These are phyloP conservation scores for Protomyces inouyei DNA, from an alignment of 1,139 yeast genomes.

Conservation along the genomic window DNA sequence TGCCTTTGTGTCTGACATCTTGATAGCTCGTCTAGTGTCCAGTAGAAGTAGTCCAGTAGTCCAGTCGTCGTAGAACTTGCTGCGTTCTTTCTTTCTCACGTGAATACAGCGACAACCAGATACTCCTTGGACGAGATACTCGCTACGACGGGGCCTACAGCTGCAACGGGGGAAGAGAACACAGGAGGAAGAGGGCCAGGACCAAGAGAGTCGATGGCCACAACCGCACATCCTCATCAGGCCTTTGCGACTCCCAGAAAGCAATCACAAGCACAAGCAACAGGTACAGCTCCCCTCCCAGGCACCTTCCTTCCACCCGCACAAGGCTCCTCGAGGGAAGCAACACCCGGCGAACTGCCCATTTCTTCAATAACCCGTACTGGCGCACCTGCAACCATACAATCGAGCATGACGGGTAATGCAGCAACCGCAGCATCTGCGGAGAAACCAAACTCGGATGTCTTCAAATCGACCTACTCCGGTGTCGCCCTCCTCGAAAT, in stretches of 20 bases:
- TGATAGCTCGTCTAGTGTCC: too few relatives aligned
- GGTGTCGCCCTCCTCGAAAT: slow-evolving; percentile 66
- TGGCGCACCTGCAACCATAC: background rate
- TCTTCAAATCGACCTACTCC: slow-evolving; percentile 51
- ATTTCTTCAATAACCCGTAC: background rate
- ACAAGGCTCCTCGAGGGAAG: background rate
- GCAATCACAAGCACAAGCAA: background rate
- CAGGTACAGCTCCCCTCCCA: background rate
- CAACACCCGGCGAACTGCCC: background rate
- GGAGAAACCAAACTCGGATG: slow-evolving; percentile 1
- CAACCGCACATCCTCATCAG: background rate
- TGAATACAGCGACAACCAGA: too few relatives aligned
- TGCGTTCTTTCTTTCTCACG: too few relatives aligned
- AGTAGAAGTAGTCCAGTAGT: too few relatives aligned
- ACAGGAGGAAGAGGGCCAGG: background rate
- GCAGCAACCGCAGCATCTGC: too few relatives aligned
- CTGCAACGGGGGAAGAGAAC: background rate
- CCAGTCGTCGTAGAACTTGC: too few relatives aligned
- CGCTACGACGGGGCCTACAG: too few relatives aligned
- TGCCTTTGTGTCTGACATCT: slow-evolving; percentile 8
- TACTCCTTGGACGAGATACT: too few relatives aligned
- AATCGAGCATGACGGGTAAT: too few relatives aligned
- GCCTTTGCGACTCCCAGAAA: background rate
- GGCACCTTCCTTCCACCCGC: background rate
- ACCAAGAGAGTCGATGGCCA: background rate